Conservation (phyloP, 768 basidiomycete genomes). For the Psilocybe cyanescens region DNA sequence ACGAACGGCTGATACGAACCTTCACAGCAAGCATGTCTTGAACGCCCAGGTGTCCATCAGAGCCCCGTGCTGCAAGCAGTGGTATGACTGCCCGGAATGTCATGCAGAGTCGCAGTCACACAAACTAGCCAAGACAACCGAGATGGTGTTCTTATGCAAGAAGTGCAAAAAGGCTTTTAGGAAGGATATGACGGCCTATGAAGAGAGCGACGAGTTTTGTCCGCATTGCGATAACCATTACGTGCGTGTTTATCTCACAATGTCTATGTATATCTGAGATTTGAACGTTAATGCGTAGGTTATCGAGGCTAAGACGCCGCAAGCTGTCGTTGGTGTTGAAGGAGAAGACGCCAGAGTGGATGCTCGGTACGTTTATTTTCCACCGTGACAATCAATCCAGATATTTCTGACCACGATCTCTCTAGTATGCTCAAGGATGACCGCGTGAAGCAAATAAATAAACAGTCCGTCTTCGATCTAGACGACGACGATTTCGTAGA, state of each 20-base stretch:
- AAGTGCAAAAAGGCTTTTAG: conserved; percentile 88
- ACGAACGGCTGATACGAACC: conserved; percentile 20
- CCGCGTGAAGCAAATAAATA: conserved; percentile 59
- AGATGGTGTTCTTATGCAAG: conserved; percentile 58
- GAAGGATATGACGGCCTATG: conserved; percentile 91
- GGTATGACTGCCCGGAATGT: conserved; percentile 97
- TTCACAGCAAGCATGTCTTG: conserved; percentile 87
- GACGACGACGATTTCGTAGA: conserved; percentile 50
- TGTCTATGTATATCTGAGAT: not conserved
- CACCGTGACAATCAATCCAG: not conserved
- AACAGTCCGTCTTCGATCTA: conserved; percentile 49
- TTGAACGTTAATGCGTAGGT: conserved; percentile 54
- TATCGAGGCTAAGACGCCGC: conserved; percentile 89
- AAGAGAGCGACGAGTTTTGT: conserved; percentile 98
- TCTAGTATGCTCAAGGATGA: conserved; percentile 90
- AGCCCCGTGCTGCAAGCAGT: conserved; percentile 96
- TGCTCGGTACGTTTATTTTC: conserved; percentile 59
- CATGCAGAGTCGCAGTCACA: conserved; percentile 88
- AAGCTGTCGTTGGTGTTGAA: conserved; percentile 84
- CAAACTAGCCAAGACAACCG: conserved; percentile 68
- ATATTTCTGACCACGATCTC: conserved; percentile 8
- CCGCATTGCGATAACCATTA: conserved; percentile 99
- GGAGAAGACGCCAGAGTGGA: conserved; percentile 92
- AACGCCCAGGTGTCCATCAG: conserved; percentile 97
- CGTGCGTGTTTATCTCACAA: conserved; percentile 49